These are phyloP conservation scores for Ephemerocybe angulata DNA, from an alignment of 768 basidiomycete species.

Conservation along the genomic window DNA sequence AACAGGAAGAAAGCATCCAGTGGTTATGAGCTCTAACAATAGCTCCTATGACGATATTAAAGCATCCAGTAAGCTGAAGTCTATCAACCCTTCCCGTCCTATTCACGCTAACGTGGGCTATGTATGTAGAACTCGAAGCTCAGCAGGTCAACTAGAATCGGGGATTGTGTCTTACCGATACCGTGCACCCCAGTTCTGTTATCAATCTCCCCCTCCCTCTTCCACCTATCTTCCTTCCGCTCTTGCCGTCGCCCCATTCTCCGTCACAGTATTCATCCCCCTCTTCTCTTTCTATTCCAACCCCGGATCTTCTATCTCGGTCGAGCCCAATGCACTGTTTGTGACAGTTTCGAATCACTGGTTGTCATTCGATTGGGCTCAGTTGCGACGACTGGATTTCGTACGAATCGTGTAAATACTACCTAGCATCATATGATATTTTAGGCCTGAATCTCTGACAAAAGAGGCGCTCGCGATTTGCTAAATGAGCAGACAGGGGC, in stretches of 20 bases:
- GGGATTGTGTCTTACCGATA: background rate
- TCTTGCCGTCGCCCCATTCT: background rate
- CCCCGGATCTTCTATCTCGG: background rate
- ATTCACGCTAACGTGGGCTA: no score
- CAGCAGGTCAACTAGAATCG: no score
- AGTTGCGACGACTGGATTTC: conserved; percentile 1
- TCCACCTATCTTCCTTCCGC: background rate
- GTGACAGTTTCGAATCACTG: background rate
- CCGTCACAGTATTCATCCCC: no score
- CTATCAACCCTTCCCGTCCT: background rate
- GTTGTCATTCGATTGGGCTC: conserved; percentile 3
- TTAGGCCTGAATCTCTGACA: background rate
- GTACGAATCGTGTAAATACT: background rate
- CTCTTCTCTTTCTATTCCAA: background rate
- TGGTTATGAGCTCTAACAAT: conserved; percentile 8
- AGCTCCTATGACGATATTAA: conserved; percentile 8
- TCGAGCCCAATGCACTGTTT: background rate
- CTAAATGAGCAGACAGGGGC: background rate
- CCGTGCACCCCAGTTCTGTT: background rate
- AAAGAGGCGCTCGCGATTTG: background rate
- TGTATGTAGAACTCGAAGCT: background rate
- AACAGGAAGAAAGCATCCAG: background rate
- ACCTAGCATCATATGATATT: background rate
- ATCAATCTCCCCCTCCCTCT: background rate
- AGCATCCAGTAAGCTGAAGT: conserved; percentile 1